Conservation (phyloP, 2,329 filamentous ascomycete species). For the Sphaerostilbella broomeana region DNA sequence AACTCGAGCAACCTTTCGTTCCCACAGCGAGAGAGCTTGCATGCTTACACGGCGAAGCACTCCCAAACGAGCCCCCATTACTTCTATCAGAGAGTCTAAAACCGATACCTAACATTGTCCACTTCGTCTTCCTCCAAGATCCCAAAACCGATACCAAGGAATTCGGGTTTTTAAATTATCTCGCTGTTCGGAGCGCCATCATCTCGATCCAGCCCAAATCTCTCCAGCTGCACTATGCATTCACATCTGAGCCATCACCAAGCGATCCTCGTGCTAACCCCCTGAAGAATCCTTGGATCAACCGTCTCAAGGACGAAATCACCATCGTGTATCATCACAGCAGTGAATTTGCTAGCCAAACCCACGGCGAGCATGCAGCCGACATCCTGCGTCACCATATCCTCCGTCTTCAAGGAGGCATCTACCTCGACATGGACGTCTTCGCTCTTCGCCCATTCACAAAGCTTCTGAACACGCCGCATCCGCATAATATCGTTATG, state of each 20-base stretch:
- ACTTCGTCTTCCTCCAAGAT: conserved; percentile 15
- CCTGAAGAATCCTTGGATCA: conserved; percentile 13
- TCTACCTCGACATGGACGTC: conserved; percentile 14
- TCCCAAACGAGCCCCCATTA: not conserved
- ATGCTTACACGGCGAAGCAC: conserved; percentile 9
- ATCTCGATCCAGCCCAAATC: conserved; percentile 9
- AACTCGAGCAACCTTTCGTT: conserved; percentile 13
- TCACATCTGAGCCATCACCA: not conserved
- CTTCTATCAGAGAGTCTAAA: not conserved
- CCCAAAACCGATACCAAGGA: conserved; percentile 5
- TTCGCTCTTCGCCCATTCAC: conserved; percentile 13
- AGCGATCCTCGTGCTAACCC: not conserved
- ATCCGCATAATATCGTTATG: conserved; percentile 10
- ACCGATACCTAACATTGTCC: conserved; percentile 14
- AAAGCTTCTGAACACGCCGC: conserved; percentile 6
- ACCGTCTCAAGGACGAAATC: conserved; percentile 7
- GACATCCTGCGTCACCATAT: conserved; percentile 13
- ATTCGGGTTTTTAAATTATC: conserved; percentile 14
- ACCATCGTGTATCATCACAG: conserved; percentile 8
- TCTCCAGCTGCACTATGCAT: conserved; percentile 12
- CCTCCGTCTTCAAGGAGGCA: conserved; percentile 14
- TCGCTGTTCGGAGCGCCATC: conserved; percentile 16
- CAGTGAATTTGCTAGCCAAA: not conserved
- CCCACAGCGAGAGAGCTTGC: conserved; percentile 13
- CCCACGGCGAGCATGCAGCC: conserved; percentile 4